These are phyloP conservation scores for Chrysosphaeria jannelii DNA, from an alignment of 2,329 filamentous ascomycete genomes.

Conservation along the genomic window DNA sequence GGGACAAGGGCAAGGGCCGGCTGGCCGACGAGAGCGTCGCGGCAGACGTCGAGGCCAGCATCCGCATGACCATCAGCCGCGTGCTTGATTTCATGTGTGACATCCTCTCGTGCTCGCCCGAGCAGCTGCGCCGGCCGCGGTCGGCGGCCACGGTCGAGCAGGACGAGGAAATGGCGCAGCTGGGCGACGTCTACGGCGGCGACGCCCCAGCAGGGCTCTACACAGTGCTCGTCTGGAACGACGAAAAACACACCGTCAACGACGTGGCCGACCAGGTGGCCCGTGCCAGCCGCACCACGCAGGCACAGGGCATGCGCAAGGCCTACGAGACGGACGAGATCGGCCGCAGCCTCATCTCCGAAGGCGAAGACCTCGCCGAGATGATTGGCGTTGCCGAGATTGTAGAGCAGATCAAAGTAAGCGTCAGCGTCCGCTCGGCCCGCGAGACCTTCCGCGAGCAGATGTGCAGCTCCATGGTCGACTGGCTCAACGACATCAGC, in stretches of 20 bases:
- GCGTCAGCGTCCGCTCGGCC: slow-evolving; percentile 75
- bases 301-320: slow-evolving; percentile 35
- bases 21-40: slow-evolving; percentile 26
- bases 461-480: slow-evolving; percentile 94
- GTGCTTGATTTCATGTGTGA: slow-evolving; percentile 89
- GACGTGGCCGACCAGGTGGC: slow-evolving; percentile 80
- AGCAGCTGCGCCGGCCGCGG: slow-evolving; percentile 70
- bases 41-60: slow-evolving; percentile 41
- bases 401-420: slow-evolving; percentile 86
- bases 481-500: slow-evolving; percentile 82
- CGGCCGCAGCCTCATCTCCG: slow-evolving; percentile 60
- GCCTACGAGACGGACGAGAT: slow-evolving; percentile 75
- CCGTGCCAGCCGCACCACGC: slow-evolving; percentile 50
- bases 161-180: slow-evolving; percentile 54
- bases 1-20: slow-evolving; percentile 31
- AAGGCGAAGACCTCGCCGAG: slow-evolving; percentile 37
- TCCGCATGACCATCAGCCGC: slow-evolving; percentile 61
- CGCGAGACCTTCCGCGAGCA: slow-evolving; percentile 90
- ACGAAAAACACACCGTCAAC: slow-evolving; percentile 87
- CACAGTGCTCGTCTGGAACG: slow-evolving; percentile 78
- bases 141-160: slow-evolving; percentile 48
- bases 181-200: slow-evolving; percentile 47
- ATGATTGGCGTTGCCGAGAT: slow-evolving; percentile 55
- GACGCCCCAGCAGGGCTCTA: slow-evolving; percentile 44
- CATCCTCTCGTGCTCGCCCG: slow-evolving; percentile 89